Percentiles rank a stretch among this genome's conserved stretches.
Conservation (phyloP, 768 basidiomycete genomes). For the Collybia mongolica region DNA sequence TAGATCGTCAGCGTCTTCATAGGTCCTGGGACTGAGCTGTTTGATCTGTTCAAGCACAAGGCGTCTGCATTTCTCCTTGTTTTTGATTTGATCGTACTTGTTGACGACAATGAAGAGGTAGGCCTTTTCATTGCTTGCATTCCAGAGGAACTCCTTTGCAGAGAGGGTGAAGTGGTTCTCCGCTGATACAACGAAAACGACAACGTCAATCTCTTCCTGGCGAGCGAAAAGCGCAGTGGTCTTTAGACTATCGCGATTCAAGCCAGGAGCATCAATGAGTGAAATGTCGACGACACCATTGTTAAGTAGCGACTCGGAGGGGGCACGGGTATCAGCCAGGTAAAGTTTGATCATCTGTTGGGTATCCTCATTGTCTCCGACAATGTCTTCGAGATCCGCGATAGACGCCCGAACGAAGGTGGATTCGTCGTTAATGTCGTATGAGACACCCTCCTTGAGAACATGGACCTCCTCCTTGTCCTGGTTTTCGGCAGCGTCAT, state of each 20-base stretch:
- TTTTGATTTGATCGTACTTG: conserved; percentile 93
- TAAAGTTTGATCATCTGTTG: conserved; percentile 85
- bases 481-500: conserved; percentile 79
- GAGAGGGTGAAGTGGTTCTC: conserved; percentile 99
- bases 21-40: conserved; percentile 88
- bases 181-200: conserved; percentile 96
- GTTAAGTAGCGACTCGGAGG: conserved; percentile 83
- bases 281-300: conserved; percentile 97
- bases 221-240: conserved; percentile 95
- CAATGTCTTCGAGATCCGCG: conserved; percentile 73
- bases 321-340: conserved; percentile 75
- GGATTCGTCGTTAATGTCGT: conserved; percentile 67
- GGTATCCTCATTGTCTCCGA: conserved; percentile 71
- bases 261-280: conserved; percentile 96
- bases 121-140: conserved; percentile 94
- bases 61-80: conserved; percentile 90
- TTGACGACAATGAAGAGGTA: conserved; percentile 99
- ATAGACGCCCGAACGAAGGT: conserved; percentile 75
- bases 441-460: conserved; percentile 63
- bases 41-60: conserved; percentile 92
- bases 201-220: conserved; percentile 97
- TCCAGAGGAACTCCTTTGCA: conserved; percentile 90
- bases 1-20: conserved; percentile 86
- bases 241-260: conserved; percentile 92
- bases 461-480: conserved; percentile 87